Evolutionary conservation across 148 eudicot species (phyloP).

Genomic region (Mesembryanthemum crystallinum): DNA sequence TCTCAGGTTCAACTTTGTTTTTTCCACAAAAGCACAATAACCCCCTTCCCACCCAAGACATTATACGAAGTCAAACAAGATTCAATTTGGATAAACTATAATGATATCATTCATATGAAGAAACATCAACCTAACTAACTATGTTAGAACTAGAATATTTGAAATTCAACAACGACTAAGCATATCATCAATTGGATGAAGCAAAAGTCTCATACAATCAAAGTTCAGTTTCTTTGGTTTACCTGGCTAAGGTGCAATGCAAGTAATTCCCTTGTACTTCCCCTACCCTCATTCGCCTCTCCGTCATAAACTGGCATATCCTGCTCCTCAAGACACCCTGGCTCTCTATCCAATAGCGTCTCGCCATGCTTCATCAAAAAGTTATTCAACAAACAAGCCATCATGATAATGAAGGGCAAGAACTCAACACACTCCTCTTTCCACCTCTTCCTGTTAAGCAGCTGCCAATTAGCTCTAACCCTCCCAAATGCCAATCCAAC

Average conservation of each 20-base stretch:
- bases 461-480: constrained; percentile 61
- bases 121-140: background rate
- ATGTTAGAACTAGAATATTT: constrained; percentile 15
- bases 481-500: constrained; percentile 54
- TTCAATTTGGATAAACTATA: background rate
- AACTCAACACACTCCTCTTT: constrained; percentile 74
- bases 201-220: background rate
- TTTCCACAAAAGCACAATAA: background rate
- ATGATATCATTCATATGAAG: background rate
- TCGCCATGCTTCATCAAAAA: constrained; percentile 80
- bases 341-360: constrained; percentile 43
- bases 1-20: background rate
- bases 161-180: constrained; percentile 14
- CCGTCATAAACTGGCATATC: constrained; percentile 45
- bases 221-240: constrained; percentile 40
- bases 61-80: background rate
- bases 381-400: constrained; percentile 80
- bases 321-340: constrained; percentile 26
- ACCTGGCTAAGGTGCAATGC: constrained; percentile 66
- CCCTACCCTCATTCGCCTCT: constrained; percentile 50
- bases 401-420: constrained; percentile 65
- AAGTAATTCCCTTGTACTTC: constrained; percentile 58
- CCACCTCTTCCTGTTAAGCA: constrained; percentile 59
- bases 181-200: constrained; percentile 5
- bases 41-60: background rate